Base-by-base conservation (phyloP, 306 rosid species). In the Vigna nakashimae region DNA sequence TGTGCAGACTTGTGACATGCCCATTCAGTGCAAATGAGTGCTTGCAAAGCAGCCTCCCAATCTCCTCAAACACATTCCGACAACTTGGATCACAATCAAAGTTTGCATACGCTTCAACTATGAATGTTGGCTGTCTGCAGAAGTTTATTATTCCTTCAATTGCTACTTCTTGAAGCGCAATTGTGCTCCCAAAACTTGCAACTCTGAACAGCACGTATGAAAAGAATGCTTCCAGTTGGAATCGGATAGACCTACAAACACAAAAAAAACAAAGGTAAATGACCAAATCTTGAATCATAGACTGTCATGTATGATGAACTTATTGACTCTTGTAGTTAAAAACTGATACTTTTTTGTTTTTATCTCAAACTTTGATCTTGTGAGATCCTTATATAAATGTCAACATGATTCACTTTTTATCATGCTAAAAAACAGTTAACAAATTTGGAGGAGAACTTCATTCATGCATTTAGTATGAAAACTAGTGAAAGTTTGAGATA, bases 151-250 rank as follows among this genome's bases (percentile, higher is more conserved):
- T 84, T 14, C 96, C 99, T 81, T 95, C 98, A 30, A 91, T 36
- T 55, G 97, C 96, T 26, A 95, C 98, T 85, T 95, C 99, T 88
- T 92, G 98, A 53, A 95, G 84, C 53, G 87, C 91, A 32, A 75
- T 42, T 63, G 98, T 50, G 85, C 26, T 86, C 64, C 89, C 96
- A 17, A 56, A 85, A 32, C 84, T 63, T 73, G 92, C 84, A 12
- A 84, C 76, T 86, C 88, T 89, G 7, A 91, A 51, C 43, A 91
- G 79, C 80, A 91, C 97, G 49, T 82, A 84, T 18, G 68, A 76
- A 52, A 92, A 95, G 86, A 95, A 95, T 0, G 98, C 91, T 83
- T 87, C 98, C 48, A 92, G 69, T 76, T 95, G 99, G 66, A 87
- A 91, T 34, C 94, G 93, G 77, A 88, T 76, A 70, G 68, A 86